Conservation (phyloP, 2,329 filamentous ascomycete genomes). For the Alternaria sp. region DNA sequence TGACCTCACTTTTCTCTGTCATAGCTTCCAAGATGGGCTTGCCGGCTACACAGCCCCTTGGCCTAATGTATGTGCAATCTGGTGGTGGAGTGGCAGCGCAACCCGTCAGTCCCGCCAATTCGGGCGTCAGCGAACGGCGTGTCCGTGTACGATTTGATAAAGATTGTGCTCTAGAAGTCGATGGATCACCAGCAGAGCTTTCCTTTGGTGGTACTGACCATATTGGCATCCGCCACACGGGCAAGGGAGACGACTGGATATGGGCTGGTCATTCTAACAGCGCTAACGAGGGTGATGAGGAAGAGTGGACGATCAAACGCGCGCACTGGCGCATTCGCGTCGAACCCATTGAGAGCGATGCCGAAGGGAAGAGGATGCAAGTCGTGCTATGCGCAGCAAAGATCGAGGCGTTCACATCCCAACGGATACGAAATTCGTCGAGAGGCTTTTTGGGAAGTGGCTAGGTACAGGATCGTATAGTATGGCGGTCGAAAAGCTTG, state of each 20-base stretch:
- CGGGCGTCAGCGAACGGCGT: conserved; percentile 72
- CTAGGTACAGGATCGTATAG: neutral
- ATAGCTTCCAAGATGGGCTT: conserved; percentile 82
- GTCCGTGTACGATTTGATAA: conserved; percentile 57
- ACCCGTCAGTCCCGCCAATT: conserved; percentile 72
- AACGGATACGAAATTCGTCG: conserved; percentile 70
- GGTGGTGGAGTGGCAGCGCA: conserved; percentile 68
- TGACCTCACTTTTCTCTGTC: conserved; percentile 79
- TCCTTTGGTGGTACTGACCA: conserved; percentile 19
- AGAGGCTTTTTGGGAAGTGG: conserved; percentile 66
- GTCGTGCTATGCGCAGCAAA: conserved; percentile 79
- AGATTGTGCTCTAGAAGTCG: conserved; percentile 38
- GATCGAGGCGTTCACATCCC: conserved; percentile 73
- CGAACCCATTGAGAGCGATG: conserved; percentile 55
- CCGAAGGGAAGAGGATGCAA: conserved; percentile 66
- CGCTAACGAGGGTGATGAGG: conserved; percentile 16
- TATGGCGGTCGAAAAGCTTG: neutral
- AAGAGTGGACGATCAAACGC: conserved; percentile 48
- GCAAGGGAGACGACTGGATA: neutral
- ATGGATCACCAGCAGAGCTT: conserved; percentile 31
- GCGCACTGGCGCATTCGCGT: conserved; percentile 62
- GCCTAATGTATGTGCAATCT: conserved; percentile 69
- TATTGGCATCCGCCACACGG: conserved; percentile 24
- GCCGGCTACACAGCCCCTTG: conserved; percentile 66
- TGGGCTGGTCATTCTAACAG: neutral